These are phyloP conservation scores for Populus euphratica DNA, from an alignment of 345 rosid genomes.

Conservation along the genomic window DNA sequence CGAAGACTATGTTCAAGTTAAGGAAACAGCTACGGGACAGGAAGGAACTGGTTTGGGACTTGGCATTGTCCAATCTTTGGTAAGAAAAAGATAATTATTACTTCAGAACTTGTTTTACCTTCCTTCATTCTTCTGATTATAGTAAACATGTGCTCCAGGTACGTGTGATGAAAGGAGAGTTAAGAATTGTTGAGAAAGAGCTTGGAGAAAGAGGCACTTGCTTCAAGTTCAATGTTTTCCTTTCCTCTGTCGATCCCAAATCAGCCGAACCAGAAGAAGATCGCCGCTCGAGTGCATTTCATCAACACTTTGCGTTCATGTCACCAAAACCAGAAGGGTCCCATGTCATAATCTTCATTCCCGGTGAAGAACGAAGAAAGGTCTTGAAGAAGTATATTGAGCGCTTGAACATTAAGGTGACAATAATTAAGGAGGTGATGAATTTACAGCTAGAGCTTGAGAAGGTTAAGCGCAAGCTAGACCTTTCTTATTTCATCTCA, in stretches of 20 bases:
- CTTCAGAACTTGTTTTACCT: too few relatives aligned
- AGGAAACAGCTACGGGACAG: constrained; percentile 32
- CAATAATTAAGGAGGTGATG: constrained; percentile 19
- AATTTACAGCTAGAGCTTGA: constrained; percentile 16
- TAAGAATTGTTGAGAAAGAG: constrained; percentile 35
- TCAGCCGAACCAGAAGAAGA: constrained; percentile 2
- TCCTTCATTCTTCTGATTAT: background rate
- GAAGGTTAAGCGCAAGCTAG: constrained; percentile 22
- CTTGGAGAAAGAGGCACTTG: constrained; percentile 34
- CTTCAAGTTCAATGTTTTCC: constrained; percentile 40
- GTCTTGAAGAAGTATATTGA: constrained; percentile 30
- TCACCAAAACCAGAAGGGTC: constrained; percentile 33
- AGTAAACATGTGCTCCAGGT: constrained; percentile 8
- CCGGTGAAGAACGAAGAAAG: constrained; percentile 28
- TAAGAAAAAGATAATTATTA: background rate
- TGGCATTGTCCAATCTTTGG: constrained; percentile 40
- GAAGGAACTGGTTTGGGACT: constrained; percentile 40
- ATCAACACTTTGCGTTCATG: constrained; percentile 21
- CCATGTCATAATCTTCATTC: constrained; percentile 24
- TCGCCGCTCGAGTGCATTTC: constrained; percentile 15
- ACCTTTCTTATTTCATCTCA: background rate
- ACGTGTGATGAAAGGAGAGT: constrained; percentile 35
- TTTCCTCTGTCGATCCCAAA: constrained; percentile 2
- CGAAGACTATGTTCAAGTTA: constrained; percentile 41
- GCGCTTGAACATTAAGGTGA: constrained; percentile 32